phyloP scores from a whole-genome alignment of 2,329 filamentous ascomycete genomes.

The Hypoxylon sp. region DNA sequence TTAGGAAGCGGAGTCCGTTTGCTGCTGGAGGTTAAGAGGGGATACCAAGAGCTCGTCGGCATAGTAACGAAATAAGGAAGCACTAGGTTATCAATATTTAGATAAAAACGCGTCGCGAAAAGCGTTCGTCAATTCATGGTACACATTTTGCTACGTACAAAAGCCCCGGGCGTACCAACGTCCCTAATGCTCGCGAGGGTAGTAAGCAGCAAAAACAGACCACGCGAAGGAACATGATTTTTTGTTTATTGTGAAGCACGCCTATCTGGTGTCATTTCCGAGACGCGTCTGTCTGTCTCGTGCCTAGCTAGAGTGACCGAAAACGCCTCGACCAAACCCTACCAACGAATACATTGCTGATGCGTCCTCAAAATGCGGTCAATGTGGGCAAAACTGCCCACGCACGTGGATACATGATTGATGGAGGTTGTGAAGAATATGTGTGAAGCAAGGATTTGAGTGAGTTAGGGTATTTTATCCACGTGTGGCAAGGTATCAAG shows the following conservation, averaged over 20 bases:
- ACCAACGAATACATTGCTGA: constrained; percentile 22
- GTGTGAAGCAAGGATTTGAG: constrained; percentile 7
- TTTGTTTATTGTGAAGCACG: constrained; percentile 1
- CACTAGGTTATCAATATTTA: not conserved
- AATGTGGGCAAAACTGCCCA: constrained; percentile 2
- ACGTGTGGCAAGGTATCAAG: constrained; percentile 3
- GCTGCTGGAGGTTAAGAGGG: constrained; percentile 48
- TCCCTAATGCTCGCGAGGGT: not conserved
- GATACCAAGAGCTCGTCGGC: not conserved
- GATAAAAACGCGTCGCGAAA: constrained; percentile 2
- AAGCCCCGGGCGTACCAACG: constrained; percentile 4
- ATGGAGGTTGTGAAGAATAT: constrained; percentile 11
- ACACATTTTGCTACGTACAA: constrained; percentile 1
- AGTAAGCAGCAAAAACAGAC: not conserved
- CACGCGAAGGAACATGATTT: constrained; percentile 14
- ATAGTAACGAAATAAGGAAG: not conserved
- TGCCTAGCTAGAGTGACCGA: constrained; percentile 25
- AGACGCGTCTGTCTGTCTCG: constrained; percentile 7
- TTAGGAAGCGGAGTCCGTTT: constrained; percentile 57
- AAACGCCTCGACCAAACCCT: constrained; percentile 31
- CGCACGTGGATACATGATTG: not conserved
- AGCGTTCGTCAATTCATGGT: constrained; percentile 11
- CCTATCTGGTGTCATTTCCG: constrained; percentile 6
- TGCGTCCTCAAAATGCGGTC: constrained; percentile 20
- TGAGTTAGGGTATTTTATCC: constrained; percentile 4